Percentiles rank a stretch among this genome's conserved stretches.
Conservation (phyloP, 2,329 filamentous ascomycete species). For the Colletotrichum sp. region DNA sequence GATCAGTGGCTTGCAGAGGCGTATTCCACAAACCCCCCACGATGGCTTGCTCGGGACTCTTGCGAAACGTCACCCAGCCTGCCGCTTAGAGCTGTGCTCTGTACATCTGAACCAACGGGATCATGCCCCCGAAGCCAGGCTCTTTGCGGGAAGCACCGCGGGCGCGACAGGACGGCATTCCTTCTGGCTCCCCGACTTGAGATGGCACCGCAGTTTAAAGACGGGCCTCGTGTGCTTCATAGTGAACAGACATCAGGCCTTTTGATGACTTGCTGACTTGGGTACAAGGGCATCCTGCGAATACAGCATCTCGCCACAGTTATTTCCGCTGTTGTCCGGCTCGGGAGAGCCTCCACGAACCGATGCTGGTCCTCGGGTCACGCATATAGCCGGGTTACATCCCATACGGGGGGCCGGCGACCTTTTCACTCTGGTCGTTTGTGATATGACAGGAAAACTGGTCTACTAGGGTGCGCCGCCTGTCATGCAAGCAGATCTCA, state of each 20-base stretch:
- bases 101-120: neutral
- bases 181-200: neutral
- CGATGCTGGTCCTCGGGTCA: neutral
- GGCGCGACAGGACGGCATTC: neutral
- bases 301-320: neutral
- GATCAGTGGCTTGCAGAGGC: conserved; percentile 1
- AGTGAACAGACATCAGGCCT: neutral
- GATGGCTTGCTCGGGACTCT: neutral
- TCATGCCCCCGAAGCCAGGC: neutral
- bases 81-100: neutral
- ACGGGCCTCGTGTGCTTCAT: neutral
- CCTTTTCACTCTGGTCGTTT: neutral
- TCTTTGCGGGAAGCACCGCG: neutral
- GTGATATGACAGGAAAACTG: neutral
- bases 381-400: neutral
- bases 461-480: neutral
- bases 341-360: neutral
- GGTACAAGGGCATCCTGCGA: neutral
- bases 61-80: neutral
- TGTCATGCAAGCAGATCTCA: neutral
- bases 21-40: neutral
- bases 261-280: neutral
- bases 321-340: neutral
- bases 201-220: neutral
- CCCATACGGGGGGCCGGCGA: neutral